Evolutionary conservation across 148 eudicot species (phyloP).

Genomic region (Oxyria digyna): DNA sequence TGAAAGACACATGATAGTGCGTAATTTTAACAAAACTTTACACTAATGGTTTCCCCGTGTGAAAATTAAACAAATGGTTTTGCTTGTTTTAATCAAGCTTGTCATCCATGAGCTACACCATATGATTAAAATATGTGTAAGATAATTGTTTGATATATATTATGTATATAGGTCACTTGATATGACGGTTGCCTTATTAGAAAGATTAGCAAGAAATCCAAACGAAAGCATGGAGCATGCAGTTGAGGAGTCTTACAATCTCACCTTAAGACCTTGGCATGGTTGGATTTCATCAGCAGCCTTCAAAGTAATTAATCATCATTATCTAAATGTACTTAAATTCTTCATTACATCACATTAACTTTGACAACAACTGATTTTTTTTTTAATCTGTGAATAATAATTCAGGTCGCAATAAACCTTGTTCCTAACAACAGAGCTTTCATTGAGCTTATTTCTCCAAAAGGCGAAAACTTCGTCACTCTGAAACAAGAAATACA

Average conservation of each 20-base stretch:
- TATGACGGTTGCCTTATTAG: constrained; percentile 43
- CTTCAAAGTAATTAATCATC: constrained; percentile 35
- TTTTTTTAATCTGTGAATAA: background rate
- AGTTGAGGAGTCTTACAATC: constrained; percentile 54
- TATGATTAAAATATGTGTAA: background rate
- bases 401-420: constrained; percentile 61
- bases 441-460: constrained; percentile 31
- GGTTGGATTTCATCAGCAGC: constrained; percentile 93
- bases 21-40: too few species aligned
- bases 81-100: background rate
- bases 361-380: background rate
- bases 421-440: constrained; percentile 55
- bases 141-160: too few species aligned
- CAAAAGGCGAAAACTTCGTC: constrained; percentile 30
- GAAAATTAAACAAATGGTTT: background rate
- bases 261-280: constrained; percentile 81
- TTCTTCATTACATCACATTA: background rate
- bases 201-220: constrained; percentile 31
- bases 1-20: too few species aligned
- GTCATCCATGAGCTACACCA: background rate
- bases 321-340: background rate
- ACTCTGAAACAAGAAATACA: constrained; percentile 39
- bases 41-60: background rate
- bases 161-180: constrained; percentile 39
- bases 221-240: constrained; percentile 46